Conservation (phyloP, 1,284 basidiomycete species). For the Schizophyllum commune region DNA sequence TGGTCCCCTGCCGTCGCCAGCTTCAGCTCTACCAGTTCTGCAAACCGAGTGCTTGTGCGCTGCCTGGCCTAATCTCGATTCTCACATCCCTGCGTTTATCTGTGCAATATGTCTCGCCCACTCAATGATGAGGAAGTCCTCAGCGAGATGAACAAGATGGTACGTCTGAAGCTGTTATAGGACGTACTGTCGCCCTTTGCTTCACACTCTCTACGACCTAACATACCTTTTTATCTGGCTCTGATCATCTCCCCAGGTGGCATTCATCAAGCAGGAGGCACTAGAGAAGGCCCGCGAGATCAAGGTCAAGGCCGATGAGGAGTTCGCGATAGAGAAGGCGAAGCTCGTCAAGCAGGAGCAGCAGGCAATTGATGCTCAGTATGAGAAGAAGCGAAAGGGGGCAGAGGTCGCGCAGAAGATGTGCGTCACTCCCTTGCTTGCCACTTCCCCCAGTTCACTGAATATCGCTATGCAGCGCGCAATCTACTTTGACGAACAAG, state of each 20-base stretch:
- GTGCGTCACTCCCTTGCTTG: slow-evolving; percentile 37
- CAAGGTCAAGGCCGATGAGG: slow-evolving; percentile 92
- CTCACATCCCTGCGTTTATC: not conserved
- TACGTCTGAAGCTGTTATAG: slow-evolving; percentile 27
- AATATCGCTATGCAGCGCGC: slow-evolving; percentile 52
- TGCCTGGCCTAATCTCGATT: not conserved
- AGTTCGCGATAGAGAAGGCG: slow-evolving; percentile 97
- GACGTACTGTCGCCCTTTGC: too few relatives aligned
- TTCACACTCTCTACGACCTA: not conserved
- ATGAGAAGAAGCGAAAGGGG: slow-evolving; percentile 92
- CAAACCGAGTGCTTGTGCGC: too few relatives aligned
- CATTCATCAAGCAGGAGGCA: slow-evolving; percentile 96
- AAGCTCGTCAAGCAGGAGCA: slow-evolving; percentile 94
- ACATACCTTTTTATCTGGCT: slow-evolving; percentile 3
- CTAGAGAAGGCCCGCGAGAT: slow-evolving; percentile 96
- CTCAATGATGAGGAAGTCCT: slow-evolving; percentile 96
- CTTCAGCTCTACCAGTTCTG: too few relatives aligned
- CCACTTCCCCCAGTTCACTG: not conserved
- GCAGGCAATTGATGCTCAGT: slow-evolving; percentile 84
- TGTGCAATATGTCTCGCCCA: slow-evolving; percentile 50
- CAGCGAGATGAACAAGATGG: slow-evolving; percentile 99
- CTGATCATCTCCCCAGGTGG: slow-evolving; percentile 49
- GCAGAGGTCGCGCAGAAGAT: slow-evolving; percentile 93
- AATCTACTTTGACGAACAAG: slow-evolving; percentile 95
- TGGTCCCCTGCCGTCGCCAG: too few relatives aligned